Base-by-base conservation (phyloP, 2,329 filamentous ascomycete genomes). In the Neonectria faginata region DNA sequence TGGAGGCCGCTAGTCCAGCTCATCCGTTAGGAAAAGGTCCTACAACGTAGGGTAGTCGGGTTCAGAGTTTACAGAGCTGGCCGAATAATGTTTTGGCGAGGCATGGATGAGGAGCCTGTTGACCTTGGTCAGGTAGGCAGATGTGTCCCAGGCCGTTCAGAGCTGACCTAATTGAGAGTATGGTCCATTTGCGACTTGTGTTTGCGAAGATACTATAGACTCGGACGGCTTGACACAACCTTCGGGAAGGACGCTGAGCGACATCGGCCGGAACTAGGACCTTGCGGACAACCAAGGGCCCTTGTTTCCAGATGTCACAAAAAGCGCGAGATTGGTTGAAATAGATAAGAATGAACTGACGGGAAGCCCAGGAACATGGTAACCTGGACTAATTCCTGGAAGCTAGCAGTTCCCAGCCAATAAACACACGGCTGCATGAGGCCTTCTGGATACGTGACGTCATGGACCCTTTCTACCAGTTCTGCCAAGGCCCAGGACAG, bases 381-480 rank as follows among this genome's bases (percentile, higher is more conserved):
- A 42, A 42, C 57, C 57, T 52, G 20, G 39, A 36, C 33, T 45
- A 16, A 50, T 47, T 14, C 18, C 14, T 22, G 20, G 44, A 50
- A 54, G 42, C 51, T 58, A 42, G 47, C 31, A 41, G 41, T 47
- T 25, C 41, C 50, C 47, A 33, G 39, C 59, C 59, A 65, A 65
- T 65, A 8, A 52, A 52, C n/a, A 31, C 29, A 18, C 10, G 10
- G 44, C 7, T 56, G 59, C 8, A 52, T 62, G 63, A 65, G 45
- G 55, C 50, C 20, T 45, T 42, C 50, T 48, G 60, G 41, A 33
- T 25, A 27, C 39, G 47, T 65, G 62, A 65, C 62, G 62, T 65
- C 62, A 65, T 62, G 58, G 56, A 59, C 52, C 57, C 61, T 53
- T 50, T 25, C 25, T 8, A 25, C 25, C 25, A 12, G 29, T 44